Conservation (phyloP, 495 filamentous ascomycete genomes). For the Penicillium goetzii region DNA sequence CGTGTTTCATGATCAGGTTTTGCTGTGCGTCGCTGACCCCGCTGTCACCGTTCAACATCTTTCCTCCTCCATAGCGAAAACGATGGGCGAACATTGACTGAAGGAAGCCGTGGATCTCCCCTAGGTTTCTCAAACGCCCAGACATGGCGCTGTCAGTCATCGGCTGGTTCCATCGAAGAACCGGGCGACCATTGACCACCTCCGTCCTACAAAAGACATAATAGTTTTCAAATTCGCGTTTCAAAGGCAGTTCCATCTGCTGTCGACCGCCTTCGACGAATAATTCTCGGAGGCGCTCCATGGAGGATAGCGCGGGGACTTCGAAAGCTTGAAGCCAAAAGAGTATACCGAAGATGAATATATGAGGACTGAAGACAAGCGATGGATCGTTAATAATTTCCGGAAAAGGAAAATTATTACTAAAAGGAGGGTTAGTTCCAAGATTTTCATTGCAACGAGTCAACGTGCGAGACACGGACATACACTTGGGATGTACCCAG, state of each 20-base stretch:
- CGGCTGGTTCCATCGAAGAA: conserved; percentile 22
- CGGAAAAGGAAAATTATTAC: conserved; percentile 26
- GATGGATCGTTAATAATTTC: conserved; percentile 34
- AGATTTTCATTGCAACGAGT: background rate
- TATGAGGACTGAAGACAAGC: conserved; percentile 32
- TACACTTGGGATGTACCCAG: conserved; percentile 27
- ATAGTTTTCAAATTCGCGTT: conserved; percentile 24
- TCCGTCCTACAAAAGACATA: conserved; percentile 32
- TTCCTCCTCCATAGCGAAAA: conserved; percentile 29
- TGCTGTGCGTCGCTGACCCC: conserved; percentile 42
- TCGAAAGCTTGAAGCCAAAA: conserved; percentile 29
- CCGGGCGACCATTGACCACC: conserved; percentile 14
- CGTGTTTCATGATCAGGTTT: conserved; percentile 45
- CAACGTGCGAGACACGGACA: background rate
- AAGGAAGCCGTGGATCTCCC: conserved; percentile 32
- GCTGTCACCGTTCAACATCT: conserved; percentile 29
- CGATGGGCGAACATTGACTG: conserved; percentile 27
- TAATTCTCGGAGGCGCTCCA: conserved; percentile 29
- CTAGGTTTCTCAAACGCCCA: conserved; percentile 24
- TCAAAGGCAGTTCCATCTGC: conserved; percentile 28
- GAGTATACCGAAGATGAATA: conserved; percentile 30
- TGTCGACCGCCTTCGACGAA: conserved; percentile 23
- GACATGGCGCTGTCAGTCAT: conserved; percentile 25
- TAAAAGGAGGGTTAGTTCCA: background rate
- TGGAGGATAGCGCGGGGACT: conserved; percentile 24